A percentile compares a stretch with the other conserved stretches of the same genome.
phyloP scores from a whole-genome alignment of 164 flowering plant genomes.

The Vitis labrusca region DNA sequence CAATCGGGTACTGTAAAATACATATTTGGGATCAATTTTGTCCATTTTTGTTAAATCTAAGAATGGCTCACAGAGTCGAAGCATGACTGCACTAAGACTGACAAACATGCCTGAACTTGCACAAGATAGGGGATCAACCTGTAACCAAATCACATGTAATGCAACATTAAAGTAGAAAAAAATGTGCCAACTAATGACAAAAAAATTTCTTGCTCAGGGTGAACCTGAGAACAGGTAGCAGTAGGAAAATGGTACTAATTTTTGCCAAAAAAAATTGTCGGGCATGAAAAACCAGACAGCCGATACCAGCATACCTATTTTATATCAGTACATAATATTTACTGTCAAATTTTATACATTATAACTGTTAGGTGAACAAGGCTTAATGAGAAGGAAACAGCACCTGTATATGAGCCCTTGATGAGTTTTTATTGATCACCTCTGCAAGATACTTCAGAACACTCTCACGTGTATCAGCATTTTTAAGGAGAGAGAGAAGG shows the following conservation, averaged over 20 bases:
- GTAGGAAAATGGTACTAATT: too few relatives aligned
- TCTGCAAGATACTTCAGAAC: conserved; percentile 87
- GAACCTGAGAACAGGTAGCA: too few relatives aligned
- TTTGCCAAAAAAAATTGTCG: too few relatives aligned
- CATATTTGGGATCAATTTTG: conserved; percentile 87
- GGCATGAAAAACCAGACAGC: too few relatives aligned
- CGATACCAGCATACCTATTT: too few relatives aligned
- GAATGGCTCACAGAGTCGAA: conserved; percentile 91
- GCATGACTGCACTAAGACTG: conserved; percentile 95
- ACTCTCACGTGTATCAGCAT: conserved; percentile 68
- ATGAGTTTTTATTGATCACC: conserved; percentile 77
- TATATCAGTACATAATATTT: too few relatives aligned
- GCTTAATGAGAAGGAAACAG: not conserved
- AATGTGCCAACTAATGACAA: not conserved
- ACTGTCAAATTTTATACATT: not conserved
- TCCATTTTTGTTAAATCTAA: conserved; percentile 83
- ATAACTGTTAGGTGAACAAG: not conserved
- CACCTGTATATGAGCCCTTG: conserved; percentile 96
- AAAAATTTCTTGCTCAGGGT: too few relatives aligned
- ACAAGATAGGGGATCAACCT: conserved; percentile 91
- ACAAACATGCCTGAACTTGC: conserved; percentile 99
- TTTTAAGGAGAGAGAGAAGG: conserved; percentile 71
- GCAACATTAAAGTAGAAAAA: conserved; percentile 1
- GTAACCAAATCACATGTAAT: conserved; percentile 17
- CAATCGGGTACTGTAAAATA: conserved; percentile 59